phyloP scores from a whole-genome alignment of 257 asterid species.

The Solanum ossicruentum region DNA sequence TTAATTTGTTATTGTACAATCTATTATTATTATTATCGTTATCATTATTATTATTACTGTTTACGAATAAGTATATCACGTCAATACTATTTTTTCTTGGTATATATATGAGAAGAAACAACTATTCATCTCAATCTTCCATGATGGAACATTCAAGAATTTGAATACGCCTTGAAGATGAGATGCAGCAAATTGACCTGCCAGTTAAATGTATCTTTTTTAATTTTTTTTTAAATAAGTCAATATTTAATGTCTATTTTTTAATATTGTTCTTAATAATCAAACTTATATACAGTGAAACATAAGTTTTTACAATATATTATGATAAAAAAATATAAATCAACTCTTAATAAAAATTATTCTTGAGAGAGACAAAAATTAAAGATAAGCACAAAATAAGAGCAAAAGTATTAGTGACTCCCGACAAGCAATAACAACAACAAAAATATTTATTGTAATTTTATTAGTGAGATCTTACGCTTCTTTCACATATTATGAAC shows the following conservation, averaged over 20 bases:
- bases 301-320: background rate
- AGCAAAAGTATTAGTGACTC: background rate
- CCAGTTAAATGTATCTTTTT: background rate
- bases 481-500: background rate
- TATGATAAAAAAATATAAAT: background rate
- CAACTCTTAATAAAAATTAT: background rate
- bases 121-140: background rate
- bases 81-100: background rate
- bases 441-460: too few relatives aligned
- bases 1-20: background rate
- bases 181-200: fast-evolving
- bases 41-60: background rate
- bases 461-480: too few relatives aligned
- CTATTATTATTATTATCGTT: background rate
- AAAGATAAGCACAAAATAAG: background rate
- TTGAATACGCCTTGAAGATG: background rate
- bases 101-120: background rate
- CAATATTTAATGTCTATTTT: background rate
- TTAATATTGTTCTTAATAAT: background rate
- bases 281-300: background rate
- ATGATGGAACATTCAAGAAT: background rate
- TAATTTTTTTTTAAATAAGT: fast-evolving
- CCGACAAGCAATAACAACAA: too few relatives aligned
- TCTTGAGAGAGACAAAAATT: background rate
- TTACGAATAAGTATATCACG: background rate